phyloP scores from a whole-genome alignment of 331 rosid species.

The Telfairia occidentalis region DNA sequence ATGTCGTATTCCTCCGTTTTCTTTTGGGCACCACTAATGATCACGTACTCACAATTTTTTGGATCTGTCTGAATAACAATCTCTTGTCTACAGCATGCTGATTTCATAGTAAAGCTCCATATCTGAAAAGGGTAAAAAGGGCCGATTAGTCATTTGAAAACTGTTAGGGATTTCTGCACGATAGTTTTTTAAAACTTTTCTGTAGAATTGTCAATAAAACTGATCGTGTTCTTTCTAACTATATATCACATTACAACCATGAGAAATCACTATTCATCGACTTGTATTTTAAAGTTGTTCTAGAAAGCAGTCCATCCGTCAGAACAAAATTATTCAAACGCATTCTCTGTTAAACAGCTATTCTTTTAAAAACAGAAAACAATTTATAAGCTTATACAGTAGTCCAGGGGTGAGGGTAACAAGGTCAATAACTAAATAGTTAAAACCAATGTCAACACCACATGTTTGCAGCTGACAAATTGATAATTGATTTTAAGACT shows the following conservation, averaged over 20 bases:
- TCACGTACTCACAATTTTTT: slow-evolving; percentile 62
- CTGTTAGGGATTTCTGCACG: background rate
- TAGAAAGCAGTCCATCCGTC: background rate
- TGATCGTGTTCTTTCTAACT: background rate
- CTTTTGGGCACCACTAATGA: slow-evolving; percentile 64
- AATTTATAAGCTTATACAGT: background rate
- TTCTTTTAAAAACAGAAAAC: background rate
- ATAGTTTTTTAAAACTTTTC: background rate
- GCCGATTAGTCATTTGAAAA: background rate
- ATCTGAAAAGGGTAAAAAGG: slow-evolving; percentile 40
- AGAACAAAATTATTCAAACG: background rate
- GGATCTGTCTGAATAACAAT: slow-evolving; percentile 88
- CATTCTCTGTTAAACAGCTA: background rate
- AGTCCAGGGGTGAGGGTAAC: background rate
- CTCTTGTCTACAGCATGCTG: slow-evolving; percentile 86
- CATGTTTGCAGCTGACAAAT: background rate
- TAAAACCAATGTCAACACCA: background rate
- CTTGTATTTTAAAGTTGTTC: background rate
- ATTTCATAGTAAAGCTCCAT: slow-evolving; percentile 89
- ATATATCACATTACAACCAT: background rate
- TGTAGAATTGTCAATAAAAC: background rate
- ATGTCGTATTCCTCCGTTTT: slow-evolving; percentile 69
- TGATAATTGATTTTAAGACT: background rate
- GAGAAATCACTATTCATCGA: background rate
- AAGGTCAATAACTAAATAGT: background rate